These are phyloP conservation scores for Trametes villosa DNA, from an alignment of 768 basidiomycete genomes.

Conservation along the genomic window DNA sequence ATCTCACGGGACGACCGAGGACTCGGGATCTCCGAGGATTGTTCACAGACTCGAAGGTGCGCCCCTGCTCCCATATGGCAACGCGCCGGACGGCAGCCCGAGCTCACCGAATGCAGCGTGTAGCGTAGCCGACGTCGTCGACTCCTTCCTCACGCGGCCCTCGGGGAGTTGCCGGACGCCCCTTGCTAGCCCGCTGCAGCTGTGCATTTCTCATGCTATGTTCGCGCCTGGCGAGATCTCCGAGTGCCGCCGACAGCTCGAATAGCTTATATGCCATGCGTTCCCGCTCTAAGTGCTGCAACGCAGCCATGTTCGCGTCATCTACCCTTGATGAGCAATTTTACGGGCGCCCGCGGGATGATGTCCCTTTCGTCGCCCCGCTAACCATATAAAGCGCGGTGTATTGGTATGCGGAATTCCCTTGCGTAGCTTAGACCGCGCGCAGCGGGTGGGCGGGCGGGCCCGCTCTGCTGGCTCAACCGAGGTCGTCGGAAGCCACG, in stretches of 20 bases:
- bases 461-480: background rate
- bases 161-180: no score
- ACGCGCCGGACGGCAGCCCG: no score
- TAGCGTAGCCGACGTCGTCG: no score
- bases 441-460: no score
- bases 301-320: background rate
- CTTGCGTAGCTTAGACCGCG: background rate
- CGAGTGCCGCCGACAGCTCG: background rate
- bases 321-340: background rate
- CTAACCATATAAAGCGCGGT: background rate
- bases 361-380: background rate
- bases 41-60: no score
- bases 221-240: background rate
- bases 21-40: no score
- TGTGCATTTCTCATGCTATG: background rate
- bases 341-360: background rate
- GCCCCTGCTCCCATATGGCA: no score
- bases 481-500: background rate
- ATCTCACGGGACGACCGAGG: no score
- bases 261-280: background rate
- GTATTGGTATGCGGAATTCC: background rate
- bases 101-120: no score
- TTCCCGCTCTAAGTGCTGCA: background rate
- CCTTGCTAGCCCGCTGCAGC: no score
- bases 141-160: no score